A percentile compares a stretch with the other conserved stretches of the same genome.
Evolutionary conservation across 306 rosid species (phyloP).

Genomic region (Hippophae gyantsensis): DNA sequence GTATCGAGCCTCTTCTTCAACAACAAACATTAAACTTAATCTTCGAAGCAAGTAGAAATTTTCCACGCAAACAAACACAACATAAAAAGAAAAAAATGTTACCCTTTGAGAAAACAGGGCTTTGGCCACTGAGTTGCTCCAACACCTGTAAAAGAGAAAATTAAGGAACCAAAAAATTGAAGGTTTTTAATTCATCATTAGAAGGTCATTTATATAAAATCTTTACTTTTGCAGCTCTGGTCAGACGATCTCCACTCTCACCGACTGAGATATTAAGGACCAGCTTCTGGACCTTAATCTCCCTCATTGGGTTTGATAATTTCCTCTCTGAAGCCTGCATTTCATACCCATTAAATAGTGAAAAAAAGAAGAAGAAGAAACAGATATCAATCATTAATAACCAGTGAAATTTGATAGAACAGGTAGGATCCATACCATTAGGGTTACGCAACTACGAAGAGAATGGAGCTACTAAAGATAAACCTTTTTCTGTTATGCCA

Average conservation of each 20-base stretch:
- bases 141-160: conserved; percentile 33
- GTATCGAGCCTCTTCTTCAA: background rate
- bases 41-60: background rate
- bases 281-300: conserved; percentile 67
- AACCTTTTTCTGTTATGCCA: too few relatives aligned
- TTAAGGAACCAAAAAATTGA: background rate
- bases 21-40: background rate
- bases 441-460: too few relatives aligned
- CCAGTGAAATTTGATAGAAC: too few relatives aligned
- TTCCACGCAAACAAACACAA: background rate
- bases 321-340: conserved; percentile 70
- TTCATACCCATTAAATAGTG: background rate
- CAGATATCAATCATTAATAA: too few relatives aligned
- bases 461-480: too few relatives aligned
- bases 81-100: background rate
- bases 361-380: too few relatives aligned
- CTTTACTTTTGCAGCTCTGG: conserved; percentile 66
- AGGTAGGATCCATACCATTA: too few relatives aligned
- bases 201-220: background rate
- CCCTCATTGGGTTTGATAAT: conserved; percentile 69
- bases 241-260: conserved; percentile 75
- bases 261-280: conserved; percentile 80
- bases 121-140: conserved; percentile 75
- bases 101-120: conserved; percentile 62
- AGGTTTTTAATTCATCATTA: background rate